Conservation (phyloP, 768 basidiomycete species). For the Collybia sordida region DNA sequence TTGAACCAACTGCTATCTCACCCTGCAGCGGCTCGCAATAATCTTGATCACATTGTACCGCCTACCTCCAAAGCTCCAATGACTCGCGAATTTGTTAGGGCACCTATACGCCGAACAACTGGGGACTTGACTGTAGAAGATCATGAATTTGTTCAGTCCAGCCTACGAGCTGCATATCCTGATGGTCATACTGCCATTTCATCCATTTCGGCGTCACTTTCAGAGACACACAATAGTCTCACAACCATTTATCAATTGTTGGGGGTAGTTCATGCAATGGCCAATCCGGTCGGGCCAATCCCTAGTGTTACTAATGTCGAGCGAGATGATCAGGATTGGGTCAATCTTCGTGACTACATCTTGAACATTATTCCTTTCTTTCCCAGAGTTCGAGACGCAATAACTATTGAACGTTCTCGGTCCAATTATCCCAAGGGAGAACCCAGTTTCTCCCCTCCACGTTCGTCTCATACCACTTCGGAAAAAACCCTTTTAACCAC, state of each 20-base stretch:
- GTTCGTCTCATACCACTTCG: no score
- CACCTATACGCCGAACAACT: not conserved
- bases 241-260: conserved; percentile 1
- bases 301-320: no score
- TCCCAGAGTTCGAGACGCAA: conserved; percentile 3
- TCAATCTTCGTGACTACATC: conserved; percentile 1
- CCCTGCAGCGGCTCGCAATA: no score
- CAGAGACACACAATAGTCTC: not conserved
- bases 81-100: not conserved
- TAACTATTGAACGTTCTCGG: conserved; percentile 4
- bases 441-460: not conserved
- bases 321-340: conserved; percentile 1
- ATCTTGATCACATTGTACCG: not conserved
- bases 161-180: conserved; percentile 1
- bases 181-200: conserved; percentile 2
- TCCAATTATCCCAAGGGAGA: not conserved
- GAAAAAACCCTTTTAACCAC: no score
- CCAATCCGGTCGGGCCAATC: no score
- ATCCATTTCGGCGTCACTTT: not conserved
- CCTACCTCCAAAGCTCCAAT: not conserved
- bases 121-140: not conserved
- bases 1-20: no score
- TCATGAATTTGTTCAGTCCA: conserved; percentile 5
- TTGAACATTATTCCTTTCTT: not conserved
- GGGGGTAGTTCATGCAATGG: not conserved